phyloP scores from a whole-genome alignment of 768 basidiomycete species.

The Boletus barrowsii region DNA sequence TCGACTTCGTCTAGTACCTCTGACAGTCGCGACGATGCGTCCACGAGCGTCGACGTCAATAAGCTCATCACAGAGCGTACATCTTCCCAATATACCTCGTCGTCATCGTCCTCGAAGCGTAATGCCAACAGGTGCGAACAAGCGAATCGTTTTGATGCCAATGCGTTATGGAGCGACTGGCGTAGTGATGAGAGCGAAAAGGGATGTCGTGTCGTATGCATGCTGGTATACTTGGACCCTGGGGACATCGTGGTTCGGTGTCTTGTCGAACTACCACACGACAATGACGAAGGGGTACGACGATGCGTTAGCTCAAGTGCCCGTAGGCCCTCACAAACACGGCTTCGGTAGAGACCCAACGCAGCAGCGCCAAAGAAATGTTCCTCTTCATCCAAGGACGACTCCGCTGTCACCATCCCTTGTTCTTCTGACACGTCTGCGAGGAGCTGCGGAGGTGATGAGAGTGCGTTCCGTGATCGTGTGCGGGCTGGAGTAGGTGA shows the following conservation, averaged over 20 bases:
- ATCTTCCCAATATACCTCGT: slow-evolving; percentile 83
- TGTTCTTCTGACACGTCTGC: slow-evolving; percentile 43
- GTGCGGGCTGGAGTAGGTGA: slow-evolving; percentile 22
- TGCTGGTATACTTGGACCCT: slow-evolving; percentile 61
- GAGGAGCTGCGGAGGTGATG: slow-evolving; percentile 31
- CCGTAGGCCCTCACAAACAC: slow-evolving; percentile 48
- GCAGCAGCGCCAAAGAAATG: slow-evolving; percentile 60
- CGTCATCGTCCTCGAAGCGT: slow-evolving; percentile 70
- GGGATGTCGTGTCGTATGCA: slow-evolving; percentile 61
- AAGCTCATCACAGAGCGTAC: slow-evolving; percentile 72
- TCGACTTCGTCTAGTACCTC: slow-evolving; percentile 65
- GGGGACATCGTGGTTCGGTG: slow-evolving; percentile 35
- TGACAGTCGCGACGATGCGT: slow-evolving; percentile 58
- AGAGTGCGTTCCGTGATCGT: slow-evolving; percentile 42
- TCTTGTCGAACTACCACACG: slow-evolving; percentile 11
- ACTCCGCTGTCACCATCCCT: slow-evolving; percentile 20
- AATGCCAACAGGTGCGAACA: slow-evolving; percentile 78
- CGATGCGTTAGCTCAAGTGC: slow-evolving; percentile 39
- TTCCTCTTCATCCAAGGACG: slow-evolving; percentile 25
- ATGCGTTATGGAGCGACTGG: slow-evolving; percentile 58
- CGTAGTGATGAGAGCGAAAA: slow-evolving; percentile 63
- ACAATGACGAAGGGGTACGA: slow-evolving; percentile 11
- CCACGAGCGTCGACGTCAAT: slow-evolving; percentile 62
- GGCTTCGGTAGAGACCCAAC: slow-evolving; percentile 55
- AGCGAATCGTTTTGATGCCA: slow-evolving; percentile 72